Percentiles rank a stretch among this genome's conserved stretches.
phyloP scores from a whole-genome alignment of 805 yeast genomes.

The Starmerella khaoyaiensis region DNA sequence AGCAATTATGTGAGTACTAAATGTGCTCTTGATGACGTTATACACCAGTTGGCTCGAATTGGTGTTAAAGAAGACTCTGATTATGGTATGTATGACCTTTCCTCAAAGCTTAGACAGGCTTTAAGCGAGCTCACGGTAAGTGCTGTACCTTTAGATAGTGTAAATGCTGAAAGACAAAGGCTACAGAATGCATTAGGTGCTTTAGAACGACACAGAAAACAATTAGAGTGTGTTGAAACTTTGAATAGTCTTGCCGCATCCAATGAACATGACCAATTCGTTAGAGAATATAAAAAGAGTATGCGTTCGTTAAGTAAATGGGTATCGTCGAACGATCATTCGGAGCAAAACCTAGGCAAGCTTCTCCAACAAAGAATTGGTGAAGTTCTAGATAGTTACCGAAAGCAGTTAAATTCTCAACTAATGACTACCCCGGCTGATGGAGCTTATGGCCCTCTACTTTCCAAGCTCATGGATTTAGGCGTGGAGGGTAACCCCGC shows the following conservation, averaged over 20 bases:
- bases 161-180: slow-evolving; percentile 37
- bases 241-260: slow-evolving; percentile 34
- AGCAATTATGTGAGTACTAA: slow-evolving; percentile 53
- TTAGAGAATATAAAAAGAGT: slow-evolving; percentile 46
- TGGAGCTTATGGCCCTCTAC: slow-evolving; percentile 27
- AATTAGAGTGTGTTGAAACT: slow-evolving; percentile 46
- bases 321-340: slow-evolving; percentile 13
- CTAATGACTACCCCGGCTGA: slow-evolving; percentile 29
- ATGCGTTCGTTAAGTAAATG: slow-evolving; percentile 23
- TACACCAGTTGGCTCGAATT: slow-evolving; percentile 36
- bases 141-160: slow-evolving; percentile 47
- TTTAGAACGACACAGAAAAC: slow-evolving; percentile 39
- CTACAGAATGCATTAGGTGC: slow-evolving; percentile 39
- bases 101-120: slow-evolving; percentile 34
- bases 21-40: slow-evolving; percentile 48
- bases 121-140: slow-evolving; percentile 40
- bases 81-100: slow-evolving; percentile 29
- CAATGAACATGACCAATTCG: slow-evolving; percentile 45
- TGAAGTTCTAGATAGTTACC: slow-evolving; percentile 41
- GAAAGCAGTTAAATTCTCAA: slow-evolving; percentile 40
- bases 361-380: slow-evolving; percentile 48
- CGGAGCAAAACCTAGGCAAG: slow-evolving; percentile 30
- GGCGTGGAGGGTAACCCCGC: slow-evolving; percentile 57
- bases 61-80: slow-evolving; percentile 26
- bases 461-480: slow-evolving; percentile 47